phyloP scores from a whole-genome alignment of 2,329 filamentous ascomycete species.

The Aspergillus sclerotialis region DNA sequence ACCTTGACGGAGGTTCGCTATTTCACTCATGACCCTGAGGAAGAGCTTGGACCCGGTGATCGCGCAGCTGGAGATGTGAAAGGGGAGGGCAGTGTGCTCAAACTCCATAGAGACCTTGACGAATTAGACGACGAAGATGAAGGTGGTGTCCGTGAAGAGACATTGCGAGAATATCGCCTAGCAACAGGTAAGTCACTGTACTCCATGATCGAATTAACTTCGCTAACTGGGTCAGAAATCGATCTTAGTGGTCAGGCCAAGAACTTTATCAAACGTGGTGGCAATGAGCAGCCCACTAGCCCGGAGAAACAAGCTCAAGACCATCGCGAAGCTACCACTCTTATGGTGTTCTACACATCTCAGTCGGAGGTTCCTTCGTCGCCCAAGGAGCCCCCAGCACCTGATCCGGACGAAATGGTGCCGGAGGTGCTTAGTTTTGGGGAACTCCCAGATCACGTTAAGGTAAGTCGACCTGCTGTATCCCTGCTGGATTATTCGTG shows the following conservation, averaged over 20 bases:
- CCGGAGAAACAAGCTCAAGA: conserved; percentile 39
- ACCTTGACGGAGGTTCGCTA: conserved; percentile 50
- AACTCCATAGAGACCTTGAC: conserved; percentile 48
- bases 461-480: conserved; percentile 21
- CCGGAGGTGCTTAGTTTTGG: conserved; percentile 35
- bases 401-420: conserved; percentile 29
- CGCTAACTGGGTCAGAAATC: conserved; percentile 25
- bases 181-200: conserved; percentile 25
- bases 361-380: conserved; percentile 39
- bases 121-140: conserved; percentile 57
- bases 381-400: conserved; percentile 40
- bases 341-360: conserved; percentile 43
- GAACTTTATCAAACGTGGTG: conserved; percentile 39
- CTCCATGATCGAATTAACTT: not conserved
- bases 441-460: conserved; percentile 33
- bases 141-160: conserved; percentile 36
- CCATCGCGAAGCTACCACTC: conserved; percentile 39
- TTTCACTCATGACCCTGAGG: conserved; percentile 58
- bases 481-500: not conserved
- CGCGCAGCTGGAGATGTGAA: conserved; percentile 53
- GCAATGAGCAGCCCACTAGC: conserved; percentile 31
- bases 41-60: conserved; percentile 53
- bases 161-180: conserved; percentile 26
- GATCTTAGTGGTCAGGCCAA: conserved; percentile 30
- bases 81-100: conserved; percentile 47